Percentiles rank a stretch among this genome's conserved stretches.
These are phyloP conservation scores for Ensete ventricosum DNA, from an alignment of 176 grass and related monocot species.

Conservation along the genomic window DNA sequence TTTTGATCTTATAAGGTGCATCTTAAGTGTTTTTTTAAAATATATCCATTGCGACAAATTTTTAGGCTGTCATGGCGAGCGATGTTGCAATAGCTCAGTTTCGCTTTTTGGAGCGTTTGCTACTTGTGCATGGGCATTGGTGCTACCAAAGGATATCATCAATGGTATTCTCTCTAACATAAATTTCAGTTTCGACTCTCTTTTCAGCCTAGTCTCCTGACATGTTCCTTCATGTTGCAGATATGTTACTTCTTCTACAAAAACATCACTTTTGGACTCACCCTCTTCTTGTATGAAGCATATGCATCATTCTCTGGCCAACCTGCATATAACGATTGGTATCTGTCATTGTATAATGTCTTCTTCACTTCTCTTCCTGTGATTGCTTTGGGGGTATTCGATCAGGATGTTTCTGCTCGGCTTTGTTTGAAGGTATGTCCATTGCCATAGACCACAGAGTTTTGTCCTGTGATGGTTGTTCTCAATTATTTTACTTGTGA, in stretches of 20 bases:
- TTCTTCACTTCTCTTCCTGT: slow-evolving; percentile 97
- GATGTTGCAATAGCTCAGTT: slow-evolving; percentile 93
- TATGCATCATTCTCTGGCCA: slow-evolving; percentile 92
- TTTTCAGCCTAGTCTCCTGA: slow-evolving; percentile 18
- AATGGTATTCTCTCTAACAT: slow-evolving; percentile 56
- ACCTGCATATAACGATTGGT: slow-evolving; percentile 99
- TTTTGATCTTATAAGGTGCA: not conserved
- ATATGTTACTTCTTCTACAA: slow-evolving; percentile 99
- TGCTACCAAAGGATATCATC: slow-evolving; percentile 92
- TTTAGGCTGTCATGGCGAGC: slow-evolving; percentile 93
- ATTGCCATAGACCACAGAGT: not conserved
- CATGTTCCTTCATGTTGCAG: slow-evolving; percentile 38
- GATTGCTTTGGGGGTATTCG: slow-evolving; percentile 92
- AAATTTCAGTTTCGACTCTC: slow-evolving; percentile 18
- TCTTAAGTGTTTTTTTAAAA: not conserved
- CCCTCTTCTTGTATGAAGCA: slow-evolving; percentile 87
- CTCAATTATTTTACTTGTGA: not conserved
- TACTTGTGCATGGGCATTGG: slow-evolving; percentile 98
- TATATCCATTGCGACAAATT: not conserved
- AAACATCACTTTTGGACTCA: slow-evolving; percentile 89
- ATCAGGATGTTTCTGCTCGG: slow-evolving; percentile 91
- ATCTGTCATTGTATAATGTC: slow-evolving; percentile 91
- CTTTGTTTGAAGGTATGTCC: slow-evolving; percentile 65
- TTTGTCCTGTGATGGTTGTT: not conserved
- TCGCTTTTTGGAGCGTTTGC: slow-evolving; percentile 74